Conservation (phyloP, 1,284 basidiomycete genomes). For the Wolfiporia cocos region DNA sequence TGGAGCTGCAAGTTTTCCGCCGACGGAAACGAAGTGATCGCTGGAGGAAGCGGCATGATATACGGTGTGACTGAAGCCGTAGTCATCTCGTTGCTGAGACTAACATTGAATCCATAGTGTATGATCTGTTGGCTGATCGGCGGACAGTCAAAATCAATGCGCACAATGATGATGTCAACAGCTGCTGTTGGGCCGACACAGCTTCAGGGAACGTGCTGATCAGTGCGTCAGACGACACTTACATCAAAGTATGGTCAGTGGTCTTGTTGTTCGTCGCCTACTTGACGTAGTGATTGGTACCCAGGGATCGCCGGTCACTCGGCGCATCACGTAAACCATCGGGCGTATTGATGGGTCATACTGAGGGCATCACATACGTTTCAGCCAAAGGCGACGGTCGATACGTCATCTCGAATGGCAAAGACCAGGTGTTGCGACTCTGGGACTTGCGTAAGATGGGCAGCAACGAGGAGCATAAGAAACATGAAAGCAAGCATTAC, state of each 20-base stretch:
- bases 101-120: slow-evolving; percentile 46
- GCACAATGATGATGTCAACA: slow-evolving; percentile 91
- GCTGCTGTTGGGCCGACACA: slow-evolving; percentile 93
- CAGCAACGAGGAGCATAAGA: slow-evolving; percentile 63
- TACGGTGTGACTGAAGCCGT: slow-evolving; percentile 48
- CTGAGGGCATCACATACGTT: slow-evolving; percentile 89
- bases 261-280: not conserved
- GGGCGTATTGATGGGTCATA: slow-evolving; percentile 91
- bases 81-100: not conserved
- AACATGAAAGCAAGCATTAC: slow-evolving; percentile 42
- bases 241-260: slow-evolving; percentile 88
- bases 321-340: slow-evolving; percentile 78
- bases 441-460: slow-evolving; percentile 97
- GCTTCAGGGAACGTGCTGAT: slow-evolving; percentile 90
- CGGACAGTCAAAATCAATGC: slow-evolving; percentile 81
- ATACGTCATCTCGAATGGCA: slow-evolving; percentile 96
- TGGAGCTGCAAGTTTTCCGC: slow-evolving; percentile 96
- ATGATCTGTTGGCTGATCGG: slow-evolving; percentile 80
- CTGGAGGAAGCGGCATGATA: slow-evolving; percentile 70
- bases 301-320: slow-evolving; percentile 88
- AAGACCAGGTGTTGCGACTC: slow-evolving; percentile 88
- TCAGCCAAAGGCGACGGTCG: slow-evolving; percentile 90
- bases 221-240: slow-evolving; percentile 91
- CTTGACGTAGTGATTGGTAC: not conserved
- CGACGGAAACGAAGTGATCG: slow-evolving; percentile 88